These are phyloP conservation scores for Kodamaea neixiangensis DNA, from an alignment of 805 yeast genomes.

Conservation along the genomic window DNA sequence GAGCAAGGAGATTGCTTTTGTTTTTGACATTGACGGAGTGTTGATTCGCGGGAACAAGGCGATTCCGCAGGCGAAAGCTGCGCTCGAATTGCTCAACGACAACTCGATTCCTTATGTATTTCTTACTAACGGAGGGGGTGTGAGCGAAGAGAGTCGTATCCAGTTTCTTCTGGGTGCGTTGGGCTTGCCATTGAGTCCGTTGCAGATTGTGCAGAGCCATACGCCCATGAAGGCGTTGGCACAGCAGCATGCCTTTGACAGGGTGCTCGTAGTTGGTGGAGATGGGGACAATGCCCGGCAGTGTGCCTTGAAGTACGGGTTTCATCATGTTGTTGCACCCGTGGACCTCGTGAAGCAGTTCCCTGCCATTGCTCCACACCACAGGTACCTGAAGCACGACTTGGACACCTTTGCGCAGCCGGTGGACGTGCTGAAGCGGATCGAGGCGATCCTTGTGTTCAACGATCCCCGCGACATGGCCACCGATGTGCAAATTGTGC, in stretches of 20 bases:
- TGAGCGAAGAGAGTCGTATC: conserved; percentile 61
- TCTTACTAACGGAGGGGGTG: conserved; percentile 91
- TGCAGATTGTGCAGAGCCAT: conserved; percentile 82
- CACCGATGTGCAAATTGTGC: conserved; percentile 75
- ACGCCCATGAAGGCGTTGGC: conserved; percentile 75
- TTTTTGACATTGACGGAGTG: conserved; percentile 80
- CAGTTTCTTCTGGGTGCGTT: conserved; percentile 49
- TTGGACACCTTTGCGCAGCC: conserved; percentile 24
- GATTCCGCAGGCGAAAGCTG: conserved; percentile 63
- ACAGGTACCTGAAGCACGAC: conserved; percentile 50
- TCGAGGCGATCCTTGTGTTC: conserved; percentile 81
- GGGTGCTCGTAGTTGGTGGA: conserved; percentile 87
- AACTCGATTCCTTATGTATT: conserved; percentile 73
- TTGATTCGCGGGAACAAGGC: conserved; percentile 71
- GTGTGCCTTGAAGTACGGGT: conserved; percentile 79
- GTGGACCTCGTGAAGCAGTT: conserved; percentile 65
- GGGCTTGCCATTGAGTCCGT: conserved; percentile 47
- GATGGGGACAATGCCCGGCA: conserved; percentile 64
- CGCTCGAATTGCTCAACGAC: conserved; percentile 54
- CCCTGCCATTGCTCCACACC: conserved; percentile 69
- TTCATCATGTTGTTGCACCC: conserved; percentile 69
- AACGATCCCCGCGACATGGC: conserved; percentile 91
- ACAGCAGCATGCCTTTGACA: conserved; percentile 43
- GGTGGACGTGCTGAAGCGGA: conserved; percentile 35
- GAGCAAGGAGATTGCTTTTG: conserved; percentile 26